Evolutionary conservation across 306 rosid species (phyloP), one percentile per base, ranked within the genome.

Genomic region (Sechiopsis laciniata): DNA sequence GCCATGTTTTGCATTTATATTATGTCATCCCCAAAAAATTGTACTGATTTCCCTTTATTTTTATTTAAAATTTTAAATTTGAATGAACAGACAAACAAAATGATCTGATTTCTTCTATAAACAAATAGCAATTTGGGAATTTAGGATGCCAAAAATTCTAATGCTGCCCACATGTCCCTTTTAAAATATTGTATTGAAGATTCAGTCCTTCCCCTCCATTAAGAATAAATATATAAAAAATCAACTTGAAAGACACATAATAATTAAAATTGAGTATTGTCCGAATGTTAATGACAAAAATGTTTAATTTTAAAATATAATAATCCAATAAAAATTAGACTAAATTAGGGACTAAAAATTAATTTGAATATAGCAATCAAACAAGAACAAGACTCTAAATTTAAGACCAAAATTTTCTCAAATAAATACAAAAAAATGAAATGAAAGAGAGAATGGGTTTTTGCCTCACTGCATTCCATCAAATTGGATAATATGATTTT

Each of bases 131-230:
- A 75, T 32, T 32, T 75, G 81, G 78, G 78, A 84, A 84, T 88
- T 85, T 89, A 76, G 90, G 79, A 86, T 80, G 84, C 78, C 83
- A 40, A 80, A 80, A 78, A 80, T 75, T 79, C 76, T 80, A 76
- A 87, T 73, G 74, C 82, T 71, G 55, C 80, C 78, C 87, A 86
- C 92, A 83, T 85, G 88, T 73, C 56, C 72, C 24, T 42, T 80
- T 68, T 11, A 68, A 48, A 6, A 24, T 75, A 72, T 63, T 78
- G 79, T 78, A 64, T 57, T 71, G 82, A 32, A 54, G 16, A 64
- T 65, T 69, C 45, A 69, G 37, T 14, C 52, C 14, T 22, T 69
- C 58, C 26, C 58, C 13, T 68, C 73, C 5, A 32, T 32, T 26
- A 1, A 26, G 29, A 26, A 26, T 1, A 26, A 26, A 26, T 1